These are phyloP conservation scores for Paraleonurus japonicus DNA, from an alignment of 257 asterid genomes.

Conservation along the genomic window DNA sequence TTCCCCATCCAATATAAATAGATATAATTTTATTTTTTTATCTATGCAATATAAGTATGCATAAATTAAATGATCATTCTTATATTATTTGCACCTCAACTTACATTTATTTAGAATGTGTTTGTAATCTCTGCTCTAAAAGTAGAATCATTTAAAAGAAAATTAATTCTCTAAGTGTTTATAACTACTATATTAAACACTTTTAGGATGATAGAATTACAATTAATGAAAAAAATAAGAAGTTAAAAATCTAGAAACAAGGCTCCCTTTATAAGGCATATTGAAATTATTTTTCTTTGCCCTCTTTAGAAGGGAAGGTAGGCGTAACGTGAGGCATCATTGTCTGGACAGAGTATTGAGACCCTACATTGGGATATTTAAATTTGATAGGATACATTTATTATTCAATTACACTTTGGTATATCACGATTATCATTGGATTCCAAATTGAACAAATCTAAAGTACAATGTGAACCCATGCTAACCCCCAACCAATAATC, in stretches of 20 bases:
- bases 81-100: too few species aligned
- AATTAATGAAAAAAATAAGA: too few species aligned
- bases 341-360: conserved; percentile 17
- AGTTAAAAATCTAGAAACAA: not conserved
- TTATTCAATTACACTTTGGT: conserved; percentile 6
- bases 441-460: conserved; percentile 7
- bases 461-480: conserved; percentile 5
- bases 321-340: conserved; percentile 25
- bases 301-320: conserved; percentile 33
- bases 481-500: conserved; percentile 3
- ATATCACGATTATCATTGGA: conserved; percentile 21
- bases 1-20: too few species aligned
- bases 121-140: too few species aligned
- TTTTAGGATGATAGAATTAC: too few species aligned
- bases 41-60: too few species aligned
- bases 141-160: too few species aligned
- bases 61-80: too few species aligned
- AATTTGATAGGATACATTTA: conserved; percentile 1
- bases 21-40: too few species aligned
- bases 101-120: too few species aligned
- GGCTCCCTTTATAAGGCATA: conserved; percentile 4
- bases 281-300: conserved; percentile 14
- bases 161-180: too few species aligned
- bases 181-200: too few species aligned
- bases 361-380: conserved; percentile 14